These are phyloP conservation scores for Phytophthora pisi DNA, from an alignment of 352 stramenopile genomes.

Conservation along the genomic window DNA sequence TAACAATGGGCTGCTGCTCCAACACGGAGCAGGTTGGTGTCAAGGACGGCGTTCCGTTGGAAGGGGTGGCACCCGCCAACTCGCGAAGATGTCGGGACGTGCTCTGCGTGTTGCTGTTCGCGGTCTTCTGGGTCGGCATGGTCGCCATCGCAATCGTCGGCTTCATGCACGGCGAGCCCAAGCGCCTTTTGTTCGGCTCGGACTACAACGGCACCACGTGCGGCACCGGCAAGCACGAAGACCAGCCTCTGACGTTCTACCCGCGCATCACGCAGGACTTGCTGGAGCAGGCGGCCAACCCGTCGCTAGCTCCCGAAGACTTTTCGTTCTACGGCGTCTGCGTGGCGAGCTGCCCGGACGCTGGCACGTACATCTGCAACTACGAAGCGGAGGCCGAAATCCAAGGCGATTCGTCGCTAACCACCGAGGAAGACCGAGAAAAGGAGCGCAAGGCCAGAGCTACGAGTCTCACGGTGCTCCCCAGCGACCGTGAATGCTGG, in stretches of 20 bases:
- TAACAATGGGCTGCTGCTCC: slow-evolving; percentile 70
- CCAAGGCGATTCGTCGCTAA: slow-evolving; percentile 39
- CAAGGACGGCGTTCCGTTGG: slow-evolving; percentile 33
- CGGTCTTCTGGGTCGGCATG: slow-evolving; percentile 82
- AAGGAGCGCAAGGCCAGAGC: slow-evolving; percentile 52
- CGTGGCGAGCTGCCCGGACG: slow-evolving; percentile 54
- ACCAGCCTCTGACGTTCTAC: slow-evolving; percentile 65
- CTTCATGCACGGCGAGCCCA: slow-evolving; percentile 66
- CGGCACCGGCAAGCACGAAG: slow-evolving; percentile 44
- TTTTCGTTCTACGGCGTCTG: slow-evolving; percentile 80
- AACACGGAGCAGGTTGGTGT: slow-evolving; percentile 52
- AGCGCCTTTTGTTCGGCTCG: slow-evolving; percentile 70
- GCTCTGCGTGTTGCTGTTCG: slow-evolving; percentile 69
- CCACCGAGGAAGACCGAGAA: slow-evolving; percentile 48
- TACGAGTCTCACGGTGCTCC: slow-evolving; percentile 36
- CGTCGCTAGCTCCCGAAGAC: slow-evolving; percentile 44
- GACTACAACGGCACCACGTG: slow-evolving; percentile 84
- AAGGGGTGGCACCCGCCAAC: slow-evolving; percentile 56
- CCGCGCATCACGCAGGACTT: slow-evolving; percentile 81
- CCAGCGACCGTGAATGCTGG: slow-evolving; percentile 55
- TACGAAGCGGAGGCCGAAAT: slow-evolving; percentile 73
- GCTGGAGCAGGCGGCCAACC: slow-evolving; percentile 55
- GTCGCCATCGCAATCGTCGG: slow-evolving; percentile 58
- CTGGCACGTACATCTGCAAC: slow-evolving; percentile 71
- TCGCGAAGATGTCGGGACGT: slow-evolving; percentile 74